Conservation (phyloP, 192 early-diverging fungal species). For the Linnemannia exigua region DNA sequence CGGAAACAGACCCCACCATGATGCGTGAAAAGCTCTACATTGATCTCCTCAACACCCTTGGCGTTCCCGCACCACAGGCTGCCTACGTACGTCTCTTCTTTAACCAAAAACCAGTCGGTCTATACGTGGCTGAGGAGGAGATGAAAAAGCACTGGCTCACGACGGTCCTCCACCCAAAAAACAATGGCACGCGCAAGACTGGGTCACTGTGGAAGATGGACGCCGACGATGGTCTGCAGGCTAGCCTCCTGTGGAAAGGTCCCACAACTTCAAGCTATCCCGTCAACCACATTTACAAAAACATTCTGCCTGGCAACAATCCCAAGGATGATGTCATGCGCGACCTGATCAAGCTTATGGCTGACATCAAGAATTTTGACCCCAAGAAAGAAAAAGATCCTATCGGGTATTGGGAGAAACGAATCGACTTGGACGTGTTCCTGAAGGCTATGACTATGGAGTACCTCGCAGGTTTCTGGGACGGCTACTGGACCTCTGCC, state of each 20-base stretch:
- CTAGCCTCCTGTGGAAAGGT: constrained; percentile 44
- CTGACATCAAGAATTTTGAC: constrained; percentile 39
- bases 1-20: constrained; percentile 50
- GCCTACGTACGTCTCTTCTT: constrained; percentile 50
- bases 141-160: constrained; percentile 57
- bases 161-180: constrained; percentile 45
- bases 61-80: constrained; percentile 45
- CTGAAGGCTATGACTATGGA: constrained; percentile 56
- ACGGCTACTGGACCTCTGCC: constrained; percentile 37
- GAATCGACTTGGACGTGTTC: constrained; percentile 48
- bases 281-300: constrained; percentile 28
- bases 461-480: constrained; percentile 54
- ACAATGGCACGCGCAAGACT: constrained; percentile 27
- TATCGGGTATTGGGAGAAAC: constrained; percentile 28
- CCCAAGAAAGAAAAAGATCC: constrained; percentile 10
- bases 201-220: constrained; percentile 46
- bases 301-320: constrained; percentile 21
- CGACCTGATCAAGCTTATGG: constrained; percentile 44
- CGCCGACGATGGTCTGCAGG: constrained; percentile 32
- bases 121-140: constrained; percentile 58
- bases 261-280: constrained; percentile 16
- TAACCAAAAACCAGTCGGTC: constrained; percentile 54
- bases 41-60: constrained; percentile 49
- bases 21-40: constrained; percentile 58
- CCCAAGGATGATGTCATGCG: constrained; percentile 14